Evolutionary conservation across 352 stramenopile species (phyloP), one percentile per base, ranked within the genome.

Genomic region (Globisporangium ultimum): DNA sequence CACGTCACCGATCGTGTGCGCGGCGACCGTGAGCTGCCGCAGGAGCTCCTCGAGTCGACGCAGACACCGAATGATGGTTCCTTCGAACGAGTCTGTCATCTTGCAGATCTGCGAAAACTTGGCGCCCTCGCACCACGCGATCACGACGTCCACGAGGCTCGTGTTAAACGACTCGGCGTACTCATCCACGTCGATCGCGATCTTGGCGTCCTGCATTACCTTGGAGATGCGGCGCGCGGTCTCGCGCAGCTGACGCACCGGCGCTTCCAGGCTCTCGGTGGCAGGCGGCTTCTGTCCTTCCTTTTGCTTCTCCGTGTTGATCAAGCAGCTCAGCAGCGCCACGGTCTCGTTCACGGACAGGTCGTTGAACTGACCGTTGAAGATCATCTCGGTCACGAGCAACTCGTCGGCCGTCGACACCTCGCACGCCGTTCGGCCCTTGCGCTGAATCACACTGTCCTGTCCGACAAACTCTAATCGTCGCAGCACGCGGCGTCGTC

Each of bases 51-150:
- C 98, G 14, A 99, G 76, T 42, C 97, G 87, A 47, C 97, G 89
- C 58, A 99, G 84, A 20, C 93, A 93, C 52, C 97, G 96, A 63
- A 99, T 99, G 67, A 99, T 98, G 14, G 93, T 98, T 45, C 98
- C 98, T 80, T 99, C 98, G 71, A 98, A 99, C 20, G 95, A 87
- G 53, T 98, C 93, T 13, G 97, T 98, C 69, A 99, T 90, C 71
- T 99, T 99, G 69, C 96, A 97, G 42, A 99, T 96, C 62, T 99
- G 97, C n/a, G 96, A 89, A 74, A 99, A 99, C 72, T 99, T 99
- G 47, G 89, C 95, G 49, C 97, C 97, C 63, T 98, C 93, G 62
- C 89, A 97, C 97, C 97, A 99, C 32, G 92, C 91, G 69, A 98
- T 98, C 8, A 99, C 90, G 42, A 98, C 93, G 64, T 99, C 96